These are phyloP conservation scores for Theileria luwenshuni DNA, from an alignment of 169 alveolate species.

Conservation along the genomic window DNA sequence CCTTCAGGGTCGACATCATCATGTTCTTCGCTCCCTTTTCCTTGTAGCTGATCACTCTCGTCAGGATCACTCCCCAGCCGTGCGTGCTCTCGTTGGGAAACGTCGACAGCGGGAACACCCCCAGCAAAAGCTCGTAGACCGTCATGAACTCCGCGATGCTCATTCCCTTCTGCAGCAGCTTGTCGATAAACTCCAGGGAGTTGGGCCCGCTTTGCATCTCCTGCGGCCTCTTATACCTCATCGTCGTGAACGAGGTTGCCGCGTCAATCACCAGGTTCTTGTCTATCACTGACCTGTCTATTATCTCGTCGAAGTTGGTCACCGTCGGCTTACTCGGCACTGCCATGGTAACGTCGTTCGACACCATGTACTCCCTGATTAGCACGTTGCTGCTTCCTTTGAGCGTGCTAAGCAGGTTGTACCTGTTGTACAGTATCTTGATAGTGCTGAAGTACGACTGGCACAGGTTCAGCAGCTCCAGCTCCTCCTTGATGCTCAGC, in stretches of 20 bases:
- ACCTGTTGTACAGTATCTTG: slow-evolving; percentile 67
- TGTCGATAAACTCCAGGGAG: slow-evolving; percentile 48
- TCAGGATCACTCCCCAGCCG: slow-evolving; percentile 73
- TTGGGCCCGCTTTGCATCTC: slow-evolving; percentile 52
- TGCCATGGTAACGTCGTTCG: slow-evolving; percentile 29
- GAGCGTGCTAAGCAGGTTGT: slow-evolving; percentile 43
- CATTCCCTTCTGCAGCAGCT: slow-evolving; percentile 57
- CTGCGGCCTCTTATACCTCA: slow-evolving; percentile 57
- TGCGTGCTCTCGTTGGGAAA: slow-evolving; percentile 68
- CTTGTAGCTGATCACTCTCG: slow-evolving; percentile 70
- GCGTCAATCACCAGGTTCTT: slow-evolving; percentile 57
- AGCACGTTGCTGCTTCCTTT: slow-evolving; percentile 9
- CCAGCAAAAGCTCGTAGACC: slow-evolving; percentile 71
- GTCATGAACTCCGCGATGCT: slow-evolving; percentile 65
- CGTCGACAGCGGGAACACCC: slow-evolving; percentile 71
- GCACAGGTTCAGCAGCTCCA: slow-evolving; percentile 64
- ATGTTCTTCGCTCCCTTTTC: slow-evolving; percentile 69
- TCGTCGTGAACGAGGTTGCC: slow-evolving; percentile 31
- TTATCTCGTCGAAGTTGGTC: slow-evolving; percentile 45
- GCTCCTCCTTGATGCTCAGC: slow-evolving; percentile 70
- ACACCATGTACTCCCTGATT: slow-evolving; percentile 22
- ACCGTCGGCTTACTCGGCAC: slow-evolving; percentile 59
- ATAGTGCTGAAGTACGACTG: slow-evolving; percentile 64
- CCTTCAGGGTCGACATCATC: slow-evolving; percentile 69
- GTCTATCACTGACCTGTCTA: slow-evolving; percentile 48